Evolutionary conservation across 345 rosid genomes (phyloP), one percentile per base, ranked within the genome.

Genomic region (Odontarrhena argentea): DNA sequence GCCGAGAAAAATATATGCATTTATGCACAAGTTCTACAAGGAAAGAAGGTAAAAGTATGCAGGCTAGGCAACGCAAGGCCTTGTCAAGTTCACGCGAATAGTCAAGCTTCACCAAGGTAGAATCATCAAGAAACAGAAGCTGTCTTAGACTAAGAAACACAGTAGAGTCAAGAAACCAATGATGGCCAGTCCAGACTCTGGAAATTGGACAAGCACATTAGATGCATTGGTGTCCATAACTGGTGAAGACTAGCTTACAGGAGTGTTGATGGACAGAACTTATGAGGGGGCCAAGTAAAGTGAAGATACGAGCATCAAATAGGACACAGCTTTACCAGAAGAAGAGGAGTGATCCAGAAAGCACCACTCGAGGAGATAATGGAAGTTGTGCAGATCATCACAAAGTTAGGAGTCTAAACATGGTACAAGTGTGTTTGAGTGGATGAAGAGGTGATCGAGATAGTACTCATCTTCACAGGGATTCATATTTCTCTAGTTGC

Each of bases 111-210:
- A 85, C 84, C 0, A 73, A 77, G 18, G 74, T 46, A 0, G 88
- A 77, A 62, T 90, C 92, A 3, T 90, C 88, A 22, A 84, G 85
- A 60, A 87, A 87, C 64, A 87, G 70, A 74, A 90, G 88, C 55
- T 87, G 83, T 15, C 80, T 76, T 22, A 87, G 79, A 3, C 82
- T 78, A 86, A 84, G 86, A 84, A 86, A 61, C 83, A 41, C 41
- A 74, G 24, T 7, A 90, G 76, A 5, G 86, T 83, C 47, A 84
- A 65, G 80, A 90, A 86, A 42, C 78, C 82, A n/a, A 84, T 55
- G 14, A 76, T 55, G 40, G 95, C 81, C 24, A 89, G 67, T 41
- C 81, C 86, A 5, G 95, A 87, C 65, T 78, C 84, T 0, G 95
- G 90, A 36, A 87, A 32, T 70, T 90, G 95, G 40, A 87, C 81